Conservation (phyloP, 1,139 yeast genomes). For the Blastobotrys malaysiensis region DNA sequence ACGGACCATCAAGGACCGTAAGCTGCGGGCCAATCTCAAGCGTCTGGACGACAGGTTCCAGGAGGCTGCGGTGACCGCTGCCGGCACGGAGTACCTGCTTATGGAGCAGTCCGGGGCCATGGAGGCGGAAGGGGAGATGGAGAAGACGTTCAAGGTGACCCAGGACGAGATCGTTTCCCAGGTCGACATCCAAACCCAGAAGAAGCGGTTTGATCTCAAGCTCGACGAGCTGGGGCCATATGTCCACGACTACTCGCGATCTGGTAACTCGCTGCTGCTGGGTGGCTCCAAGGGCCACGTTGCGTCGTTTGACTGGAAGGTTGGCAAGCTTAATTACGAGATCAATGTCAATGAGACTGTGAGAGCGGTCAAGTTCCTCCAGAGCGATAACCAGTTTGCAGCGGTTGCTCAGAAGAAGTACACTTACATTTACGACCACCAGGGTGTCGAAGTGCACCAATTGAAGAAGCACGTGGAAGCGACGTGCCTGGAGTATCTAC, state of each 20-base stretch:
- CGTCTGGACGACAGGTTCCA: constrained; percentile 67
- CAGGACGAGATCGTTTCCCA: constrained; percentile 73
- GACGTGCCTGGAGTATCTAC: constrained; percentile 77
- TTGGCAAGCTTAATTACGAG: constrained; percentile 76
- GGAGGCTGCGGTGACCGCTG: constrained; percentile 75
- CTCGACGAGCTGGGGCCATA: constrained; percentile 86
- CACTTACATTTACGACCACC: constrained; percentile 84
- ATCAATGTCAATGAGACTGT: constrained; percentile 83
- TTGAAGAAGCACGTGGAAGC: constrained; percentile 85
- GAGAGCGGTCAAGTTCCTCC: constrained; percentile 82
- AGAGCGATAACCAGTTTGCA: constrained; percentile 77
- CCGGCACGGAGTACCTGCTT: constrained; percentile 76
- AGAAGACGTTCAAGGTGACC: constrained; percentile 75
- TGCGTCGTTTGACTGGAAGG: constrained; percentile 94
- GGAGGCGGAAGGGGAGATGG: constrained; percentile 89
- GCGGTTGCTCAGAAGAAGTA: constrained; percentile 97
- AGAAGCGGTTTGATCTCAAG: constrained; percentile 68
- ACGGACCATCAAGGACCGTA: constrained; percentile 45
- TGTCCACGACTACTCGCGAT: constrained; percentile 69
- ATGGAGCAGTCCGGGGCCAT: constrained; percentile 81
- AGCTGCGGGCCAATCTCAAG: constrained; percentile 58
- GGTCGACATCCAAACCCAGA: constrained; percentile 70
- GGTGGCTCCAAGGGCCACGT: constrained; percentile 94
- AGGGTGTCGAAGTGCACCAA: constrained; percentile 88
- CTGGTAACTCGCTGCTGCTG: constrained; percentile 77